Base-by-base conservation (phyloP, 169 alveolate species). In the Perkinsus marinus region DNA sequence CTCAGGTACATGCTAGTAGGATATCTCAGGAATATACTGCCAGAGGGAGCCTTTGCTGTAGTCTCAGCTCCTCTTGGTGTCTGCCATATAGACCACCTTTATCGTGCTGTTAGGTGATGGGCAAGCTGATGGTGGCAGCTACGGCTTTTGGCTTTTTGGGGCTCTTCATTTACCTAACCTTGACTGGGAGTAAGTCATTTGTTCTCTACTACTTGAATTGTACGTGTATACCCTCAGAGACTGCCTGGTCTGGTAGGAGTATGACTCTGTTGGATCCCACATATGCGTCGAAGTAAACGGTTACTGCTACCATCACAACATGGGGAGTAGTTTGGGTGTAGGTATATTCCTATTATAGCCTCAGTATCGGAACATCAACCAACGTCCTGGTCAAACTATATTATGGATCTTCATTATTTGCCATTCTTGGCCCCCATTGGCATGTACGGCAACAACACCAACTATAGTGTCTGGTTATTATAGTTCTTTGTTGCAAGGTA, bases 321-420 rank as follows among this genome's bases (percentile, higher is more conserved):
- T n/a, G 46, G 46, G 46, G 46, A 41, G 46, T 6, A 10, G 46
- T 41, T 41, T 10, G 46, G 10, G 46, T 41, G 46, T 93, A 95
- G 95, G 94, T 96, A 98, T 94, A 97, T 98, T 89, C 99, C 99
- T 0, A 97, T 99, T 39, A 98, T 99, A 39, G 99, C 99, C 37
- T 98, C 99, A 19, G 99, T 99, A 38, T 97, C 99, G 34, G 99
- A 99, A 93, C 99, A 99, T 94, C 99, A 98, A 94, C 99, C 99
- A 36, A 97, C 99, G n/a, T 97, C 99, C 10, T 99, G 99, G 99
- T 43, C 39, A 13, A 69, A 93, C n/a, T 94, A 94, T 38, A 39
- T 94, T 26, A 89, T 94, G 91, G 94, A 94, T 90, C 94, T 93
- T 5, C 95, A 94, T 91, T 37, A 68, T 89, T 16, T 90, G 43